phyloP scores from a whole-genome alignment of 805 yeast genomes.

The Debaryomyces maramus region DNA sequence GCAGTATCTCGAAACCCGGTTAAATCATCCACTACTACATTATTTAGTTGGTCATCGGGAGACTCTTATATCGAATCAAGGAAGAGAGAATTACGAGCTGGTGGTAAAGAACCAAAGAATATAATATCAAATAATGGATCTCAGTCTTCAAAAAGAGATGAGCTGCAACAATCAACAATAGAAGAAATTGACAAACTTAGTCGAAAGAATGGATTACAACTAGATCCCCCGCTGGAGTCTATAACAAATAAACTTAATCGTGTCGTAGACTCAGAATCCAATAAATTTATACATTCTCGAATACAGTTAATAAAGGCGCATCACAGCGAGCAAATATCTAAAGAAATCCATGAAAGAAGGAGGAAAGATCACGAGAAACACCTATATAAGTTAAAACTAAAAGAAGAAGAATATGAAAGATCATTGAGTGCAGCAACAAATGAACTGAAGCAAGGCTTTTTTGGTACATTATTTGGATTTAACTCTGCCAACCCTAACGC shows the following conservation, averaged over 20 bases:
- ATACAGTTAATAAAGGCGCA: constrained; percentile 38
- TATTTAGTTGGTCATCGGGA: constrained; percentile 45
- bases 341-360: constrained; percentile 39
- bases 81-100: constrained; percentile 22
- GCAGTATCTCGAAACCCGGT: constrained; percentile 3
- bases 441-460: constrained; percentile 27
- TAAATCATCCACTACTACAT: constrained; percentile 20
- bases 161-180: constrained; percentile 6
- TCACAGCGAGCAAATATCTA: constrained; percentile 36
- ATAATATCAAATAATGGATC: not conserved
- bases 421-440: constrained; percentile 27
- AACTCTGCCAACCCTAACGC: constrained; percentile 3
- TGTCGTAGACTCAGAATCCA: constrained; percentile 37
- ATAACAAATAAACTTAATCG: constrained; percentile 25
- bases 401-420: constrained; percentile 41
- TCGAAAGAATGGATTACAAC: constrained; percentile 6
- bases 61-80: constrained; percentile 38
- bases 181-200: constrained; percentile 5
- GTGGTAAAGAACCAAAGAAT: not conserved
- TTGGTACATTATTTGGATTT: constrained; percentile 33
- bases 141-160: constrained; percentile 6
- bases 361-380: constrained; percentile 40
- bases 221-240: constrained; percentile 19
- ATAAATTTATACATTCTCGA: constrained; percentile 37
- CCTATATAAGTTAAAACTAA: constrained; percentile 31